A percentile compares a stretch with the other conserved stretches of the same genome.
These are phyloP conservation scores for Diaporthe destruens DNA, from an alignment of 2,329 filamentous ascomycete genomes.

Conservation along the genomic window DNA sequence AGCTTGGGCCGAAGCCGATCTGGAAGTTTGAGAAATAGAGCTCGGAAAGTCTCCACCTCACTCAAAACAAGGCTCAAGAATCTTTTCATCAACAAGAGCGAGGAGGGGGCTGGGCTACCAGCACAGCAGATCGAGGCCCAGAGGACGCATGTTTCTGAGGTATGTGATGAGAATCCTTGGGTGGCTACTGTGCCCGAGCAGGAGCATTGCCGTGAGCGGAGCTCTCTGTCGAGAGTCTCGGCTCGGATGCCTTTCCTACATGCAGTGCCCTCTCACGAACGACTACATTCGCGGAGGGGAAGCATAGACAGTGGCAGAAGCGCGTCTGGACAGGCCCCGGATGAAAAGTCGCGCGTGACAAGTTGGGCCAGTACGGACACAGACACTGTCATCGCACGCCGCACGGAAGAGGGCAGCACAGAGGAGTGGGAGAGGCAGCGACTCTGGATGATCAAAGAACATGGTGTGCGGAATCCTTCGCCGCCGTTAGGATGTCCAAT, in stretches of 20 bases:
- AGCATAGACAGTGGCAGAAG: conserved; percentile 65
- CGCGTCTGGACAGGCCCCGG: conserved; percentile 53
- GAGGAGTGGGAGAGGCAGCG: conserved; percentile 66
- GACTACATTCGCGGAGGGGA: conserved; percentile 65
- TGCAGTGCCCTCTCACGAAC: conserved; percentile 58
- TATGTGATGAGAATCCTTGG: conserved; percentile 40
- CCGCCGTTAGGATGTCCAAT: conserved; percentile 50
- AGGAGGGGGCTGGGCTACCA: conserved; percentile 55
- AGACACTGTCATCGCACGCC: conserved; percentile 64
- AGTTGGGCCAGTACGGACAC: conserved; percentile 78
- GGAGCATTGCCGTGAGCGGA: conserved; percentile 33
- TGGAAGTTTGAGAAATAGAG: conserved; percentile 61
- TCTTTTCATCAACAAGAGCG: conserved; percentile 62
- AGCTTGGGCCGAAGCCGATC: conserved; percentile 46
- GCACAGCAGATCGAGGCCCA: conserved; percentile 66
- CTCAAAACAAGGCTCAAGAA: conserved; percentile 72
- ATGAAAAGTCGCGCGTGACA: conserved; percentile 74
- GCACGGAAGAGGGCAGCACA: conserved; percentile 48
- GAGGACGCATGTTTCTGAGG: conserved; percentile 48
- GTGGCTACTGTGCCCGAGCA: conserved; percentile 1
- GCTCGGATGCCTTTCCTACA: conserved; percentile 66
- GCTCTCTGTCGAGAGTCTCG: conserved; percentile 58
- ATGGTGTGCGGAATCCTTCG: conserved; percentile 58
- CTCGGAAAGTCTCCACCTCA: conserved; percentile 72
- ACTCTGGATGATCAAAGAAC: conserved; percentile 75